phyloP scores from a whole-genome alignment of 208 protist species.

The Trypanosoma theileri region DNA sequence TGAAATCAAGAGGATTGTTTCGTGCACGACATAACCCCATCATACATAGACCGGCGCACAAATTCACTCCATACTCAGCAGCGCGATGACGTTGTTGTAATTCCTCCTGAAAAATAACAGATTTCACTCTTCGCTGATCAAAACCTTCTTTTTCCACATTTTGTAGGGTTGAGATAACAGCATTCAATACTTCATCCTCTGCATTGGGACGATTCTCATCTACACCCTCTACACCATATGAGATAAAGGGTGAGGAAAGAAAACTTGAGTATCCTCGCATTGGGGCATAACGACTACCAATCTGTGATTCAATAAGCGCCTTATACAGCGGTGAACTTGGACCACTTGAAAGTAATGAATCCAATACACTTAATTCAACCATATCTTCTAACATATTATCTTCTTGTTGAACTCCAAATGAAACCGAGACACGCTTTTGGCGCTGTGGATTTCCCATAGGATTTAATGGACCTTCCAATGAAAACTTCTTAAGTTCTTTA shows the following conservation, averaged over 20 bases:
- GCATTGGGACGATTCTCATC: constrained; percentile 59
- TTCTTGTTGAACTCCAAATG: constrained; percentile 65
- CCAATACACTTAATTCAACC: constrained; percentile 80
- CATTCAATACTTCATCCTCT: constrained; percentile 63
- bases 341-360: constrained; percentile 79
- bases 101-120: constrained; percentile 89
- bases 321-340: constrained; percentile 89
- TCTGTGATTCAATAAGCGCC: constrained; percentile 85
- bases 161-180: constrained; percentile 58
- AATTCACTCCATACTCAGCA: constrained; percentile 83
- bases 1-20: constrained; percentile 79
- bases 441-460: constrained; percentile 74
- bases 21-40: constrained; percentile 70
- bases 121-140: constrained; percentile 71
- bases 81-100: constrained; percentile 87
- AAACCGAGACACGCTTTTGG: constrained; percentile 83
- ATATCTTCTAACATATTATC: constrained; percentile 70
- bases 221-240: constrained; percentile 89
- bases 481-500: constrained; percentile 38
- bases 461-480: constrained; percentile 76
- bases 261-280: constrained; percentile 85
- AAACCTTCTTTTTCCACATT: constrained; percentile 77
- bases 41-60: constrained; percentile 71
- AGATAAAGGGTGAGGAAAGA: constrained; percentile 79
- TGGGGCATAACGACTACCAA: constrained; percentile 82